phyloP scores from a whole-genome alignment of 768 basidiomycete species.

The Boletus subcaerulescens region DNA sequence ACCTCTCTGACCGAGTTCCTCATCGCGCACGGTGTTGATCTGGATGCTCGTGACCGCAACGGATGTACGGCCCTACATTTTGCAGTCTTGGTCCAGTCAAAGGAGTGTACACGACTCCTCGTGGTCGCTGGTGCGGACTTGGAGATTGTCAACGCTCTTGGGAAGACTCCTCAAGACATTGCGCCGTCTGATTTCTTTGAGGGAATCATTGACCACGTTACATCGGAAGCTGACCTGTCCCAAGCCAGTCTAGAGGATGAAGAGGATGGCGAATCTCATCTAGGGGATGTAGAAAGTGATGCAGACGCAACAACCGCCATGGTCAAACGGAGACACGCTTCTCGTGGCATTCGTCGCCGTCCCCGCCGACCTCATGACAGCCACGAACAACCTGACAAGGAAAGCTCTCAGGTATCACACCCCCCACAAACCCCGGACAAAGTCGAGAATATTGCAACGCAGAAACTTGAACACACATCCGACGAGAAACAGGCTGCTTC shows the following conservation, averaged over 20 bases:
- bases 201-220: constrained; percentile 25
- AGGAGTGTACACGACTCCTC: constrained; percentile 61
- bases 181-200: constrained; percentile 46
- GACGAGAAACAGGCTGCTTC: constrained; percentile 43
- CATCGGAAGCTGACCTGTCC: constrained; percentile 23
- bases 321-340: constrained; percentile 30
- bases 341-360: constrained; percentile 36
- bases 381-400: constrained; percentile 12
- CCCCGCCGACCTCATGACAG: constrained; percentile 13
- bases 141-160: constrained; percentile 69
- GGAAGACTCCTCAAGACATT: constrained; percentile 67
- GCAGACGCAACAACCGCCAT: constrained; percentile 40
- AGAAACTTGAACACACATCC: constrained; percentile 10
- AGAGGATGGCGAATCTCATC: constrained; percentile 61
- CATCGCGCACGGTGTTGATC: constrained; percentile 65
- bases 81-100: constrained; percentile 64
- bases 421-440: constrained; percentile 1
- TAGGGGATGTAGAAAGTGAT: constrained; percentile 71
- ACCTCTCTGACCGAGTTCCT: constrained; percentile 68
- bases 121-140: constrained; percentile 78
- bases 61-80: constrained; percentile 91
- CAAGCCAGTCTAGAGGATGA: constrained; percentile 29
- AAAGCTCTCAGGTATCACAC: background rate
- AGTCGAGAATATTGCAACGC: constrained; percentile 21
- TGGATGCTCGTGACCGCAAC: constrained; percentile 84